Percentiles rank a stretch among this genome's conserved stretches.
These are phyloP conservation scores for Corylus americana DNA, from an alignment of 306 rosid species.

Conservation along the genomic window DNA sequence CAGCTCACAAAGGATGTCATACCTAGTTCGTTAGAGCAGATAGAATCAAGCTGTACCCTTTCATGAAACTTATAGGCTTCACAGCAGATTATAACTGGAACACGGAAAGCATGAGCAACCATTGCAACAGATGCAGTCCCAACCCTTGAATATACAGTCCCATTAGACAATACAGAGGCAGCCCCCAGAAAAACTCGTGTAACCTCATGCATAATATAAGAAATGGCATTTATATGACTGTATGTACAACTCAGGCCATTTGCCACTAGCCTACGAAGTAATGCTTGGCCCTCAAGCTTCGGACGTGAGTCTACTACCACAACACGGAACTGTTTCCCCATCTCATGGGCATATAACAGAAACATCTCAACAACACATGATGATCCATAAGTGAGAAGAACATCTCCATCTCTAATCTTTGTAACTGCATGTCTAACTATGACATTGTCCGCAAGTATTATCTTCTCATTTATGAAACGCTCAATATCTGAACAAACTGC, in stretches of 20 bases:
- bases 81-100: conserved; percentile 89
- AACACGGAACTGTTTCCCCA: conserved; percentile 75
- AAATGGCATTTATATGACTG: conserved; percentile 77
- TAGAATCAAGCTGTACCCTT: conserved; percentile 93
- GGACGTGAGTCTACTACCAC: conserved; percentile 90
- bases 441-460: conserved; percentile 79
- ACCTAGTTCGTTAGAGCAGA: conserved; percentile 89
- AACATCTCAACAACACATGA: conserved; percentile 78
- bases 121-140: conserved; percentile 91
- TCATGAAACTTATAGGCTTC: conserved; percentile 95
- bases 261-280: conserved; percentile 62
- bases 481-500: conserved; percentile 68
- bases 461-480: conserved; percentile 72
- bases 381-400: conserved; percentile 77
- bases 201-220: conserved; percentile 86
- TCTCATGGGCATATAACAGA: conserved; percentile 66
- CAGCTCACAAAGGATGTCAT: conserved; percentile 22
- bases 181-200: conserved; percentile 84
- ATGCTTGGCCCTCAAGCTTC: conserved; percentile 78
- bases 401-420: conserved; percentile 81
- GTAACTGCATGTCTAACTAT: conserved; percentile 70
- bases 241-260: conserved; percentile 81
- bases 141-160: conserved; percentile 88
- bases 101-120: conserved; percentile 81
- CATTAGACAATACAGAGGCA: conserved; percentile 68